Evolutionary conservation across 306 rosid genomes (phyloP).

Genomic region (Quercus berberidifolia): DNA sequence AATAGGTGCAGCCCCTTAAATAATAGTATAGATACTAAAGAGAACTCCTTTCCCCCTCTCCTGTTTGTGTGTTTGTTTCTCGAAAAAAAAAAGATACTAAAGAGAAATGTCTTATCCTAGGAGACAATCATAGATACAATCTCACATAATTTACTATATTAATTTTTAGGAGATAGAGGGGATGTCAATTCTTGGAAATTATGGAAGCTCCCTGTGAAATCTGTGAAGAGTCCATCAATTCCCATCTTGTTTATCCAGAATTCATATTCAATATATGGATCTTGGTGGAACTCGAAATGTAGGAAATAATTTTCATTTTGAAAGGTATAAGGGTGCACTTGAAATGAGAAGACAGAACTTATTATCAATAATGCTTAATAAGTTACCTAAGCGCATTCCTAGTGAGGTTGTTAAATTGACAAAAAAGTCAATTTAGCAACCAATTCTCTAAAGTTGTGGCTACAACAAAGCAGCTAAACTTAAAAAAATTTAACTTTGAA

Average conservation of each 20-base stretch:
- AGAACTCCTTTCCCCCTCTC: too few relatives aligned
- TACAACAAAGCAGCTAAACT: too few relatives aligned
- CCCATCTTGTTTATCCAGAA: conserved; percentile 74
- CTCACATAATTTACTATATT: conserved; percentile 26
- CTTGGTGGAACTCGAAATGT: conserved; percentile 69
- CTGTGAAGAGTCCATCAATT: conserved; percentile 85
- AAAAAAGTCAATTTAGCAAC: too few relatives aligned
- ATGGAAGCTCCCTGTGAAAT: conserved; percentile 82
- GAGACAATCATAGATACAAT: too few relatives aligned
- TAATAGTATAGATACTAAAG: too few relatives aligned
- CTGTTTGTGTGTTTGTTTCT: too few relatives aligned
- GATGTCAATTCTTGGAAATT: conserved; percentile 56
- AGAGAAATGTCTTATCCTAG: too few relatives aligned
- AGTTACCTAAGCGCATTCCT: background rate
- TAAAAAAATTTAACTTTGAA: too few relatives aligned
- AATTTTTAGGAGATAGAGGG: conserved; percentile 4
- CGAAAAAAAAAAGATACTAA: too few relatives aligned
- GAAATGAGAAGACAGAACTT: conserved; percentile 12
- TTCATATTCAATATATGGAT: conserved; percentile 63
- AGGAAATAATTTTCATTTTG: conserved; percentile 58
- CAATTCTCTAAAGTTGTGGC: too few relatives aligned
- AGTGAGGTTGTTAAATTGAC: too few relatives aligned
- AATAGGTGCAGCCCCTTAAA: too few relatives aligned
- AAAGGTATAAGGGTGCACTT: conserved; percentile 92
- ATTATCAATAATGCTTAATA: background rate